Conservation (phyloP, 2,329 filamentous ascomycete genomes). For the Fusarium sarcochroum region DNA sequence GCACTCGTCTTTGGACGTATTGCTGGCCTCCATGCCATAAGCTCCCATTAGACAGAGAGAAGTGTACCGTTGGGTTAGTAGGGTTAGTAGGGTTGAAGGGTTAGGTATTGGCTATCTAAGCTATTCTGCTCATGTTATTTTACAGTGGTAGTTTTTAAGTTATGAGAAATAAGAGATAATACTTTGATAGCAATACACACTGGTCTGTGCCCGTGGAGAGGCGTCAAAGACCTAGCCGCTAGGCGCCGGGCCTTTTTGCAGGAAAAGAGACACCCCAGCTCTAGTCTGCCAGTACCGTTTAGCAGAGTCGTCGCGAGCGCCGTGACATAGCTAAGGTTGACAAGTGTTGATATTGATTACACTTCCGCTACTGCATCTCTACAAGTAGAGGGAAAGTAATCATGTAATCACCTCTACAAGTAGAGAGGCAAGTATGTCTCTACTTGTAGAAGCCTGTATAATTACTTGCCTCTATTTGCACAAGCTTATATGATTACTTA, state of each 20-base stretch:
- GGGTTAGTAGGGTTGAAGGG: conserved; percentile 13
- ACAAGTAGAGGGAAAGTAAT: conserved; percentile 6
- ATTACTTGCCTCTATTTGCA: conserved; percentile 6
- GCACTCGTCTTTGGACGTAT: conserved; percentile 15
- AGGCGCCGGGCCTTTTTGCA: conserved; percentile 11
- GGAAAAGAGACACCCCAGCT: conserved; percentile 13
- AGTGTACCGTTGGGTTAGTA: conserved; percentile 12
- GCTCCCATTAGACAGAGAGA: conserved; percentile 16
- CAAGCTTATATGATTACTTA: conserved; percentile 5
- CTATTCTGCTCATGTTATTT: conserved; percentile 14
- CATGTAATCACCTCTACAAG: conserved; percentile 3
- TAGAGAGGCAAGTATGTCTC: conserved; percentile 6
- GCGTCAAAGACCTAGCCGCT: conserved; percentile 4
- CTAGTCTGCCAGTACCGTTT: conserved; percentile 14
- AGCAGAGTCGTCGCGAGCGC: conserved; percentile 10
- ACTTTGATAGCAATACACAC: conserved; percentile 16
- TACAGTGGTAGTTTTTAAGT: conserved; percentile 14
- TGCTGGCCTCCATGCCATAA: conserved; percentile 17
- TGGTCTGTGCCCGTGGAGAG: conserved; percentile 12
- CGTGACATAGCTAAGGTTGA: conserved; percentile 5
- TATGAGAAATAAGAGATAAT: conserved; percentile 20
- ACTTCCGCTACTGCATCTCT: conserved; percentile 3
- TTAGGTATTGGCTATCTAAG: conserved; percentile 16
- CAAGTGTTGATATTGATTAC: conserved; percentile 3
- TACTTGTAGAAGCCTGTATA: conserved; percentile 5